These are phyloP conservation scores for Salix udensis DNA, from an alignment of 345 rosid genomes.

Conservation along the genomic window DNA sequence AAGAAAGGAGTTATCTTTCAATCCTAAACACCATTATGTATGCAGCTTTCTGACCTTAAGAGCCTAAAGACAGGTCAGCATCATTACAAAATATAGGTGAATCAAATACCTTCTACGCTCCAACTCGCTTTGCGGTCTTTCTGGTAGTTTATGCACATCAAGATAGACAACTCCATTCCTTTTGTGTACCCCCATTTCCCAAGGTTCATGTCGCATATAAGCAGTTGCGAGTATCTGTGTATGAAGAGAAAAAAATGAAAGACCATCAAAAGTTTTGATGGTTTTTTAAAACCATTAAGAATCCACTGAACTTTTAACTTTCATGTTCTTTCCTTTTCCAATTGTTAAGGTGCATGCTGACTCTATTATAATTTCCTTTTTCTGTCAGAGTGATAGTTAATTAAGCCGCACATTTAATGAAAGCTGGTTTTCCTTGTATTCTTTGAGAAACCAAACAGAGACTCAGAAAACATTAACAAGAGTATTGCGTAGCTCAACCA, in stretches of 20 bases:
- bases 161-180: conserved; percentile 90
- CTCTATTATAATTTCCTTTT: too few species aligned
- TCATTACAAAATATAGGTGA: not conserved
- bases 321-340: too few species aligned
- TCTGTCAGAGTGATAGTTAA: too few species aligned
- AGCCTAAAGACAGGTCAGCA: not conserved
- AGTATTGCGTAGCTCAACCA: not conserved
- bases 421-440: too few species aligned
- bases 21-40: not conserved
- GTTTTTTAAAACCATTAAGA: not conserved
- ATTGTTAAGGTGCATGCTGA: too few species aligned
- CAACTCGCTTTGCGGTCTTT: conserved; percentile 73
- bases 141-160: conserved; percentile 92
- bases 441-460: not conserved
- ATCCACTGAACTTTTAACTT: too few species aligned
- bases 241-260: conserved; percentile 1
- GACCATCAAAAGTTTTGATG: not conserved
- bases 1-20: not conserved
- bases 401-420: too few species aligned
- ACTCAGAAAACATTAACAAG: not conserved
- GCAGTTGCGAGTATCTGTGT: conserved; percentile 82
- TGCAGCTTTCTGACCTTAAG: conserved; percentile 1
- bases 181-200: conserved; percentile 99
- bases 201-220: conserved; percentile 74
- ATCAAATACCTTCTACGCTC: conserved; percentile 72